Base-by-base conservation (phyloP, 768 basidiomycete genomes). In the Pleurotus djamor region DNA sequence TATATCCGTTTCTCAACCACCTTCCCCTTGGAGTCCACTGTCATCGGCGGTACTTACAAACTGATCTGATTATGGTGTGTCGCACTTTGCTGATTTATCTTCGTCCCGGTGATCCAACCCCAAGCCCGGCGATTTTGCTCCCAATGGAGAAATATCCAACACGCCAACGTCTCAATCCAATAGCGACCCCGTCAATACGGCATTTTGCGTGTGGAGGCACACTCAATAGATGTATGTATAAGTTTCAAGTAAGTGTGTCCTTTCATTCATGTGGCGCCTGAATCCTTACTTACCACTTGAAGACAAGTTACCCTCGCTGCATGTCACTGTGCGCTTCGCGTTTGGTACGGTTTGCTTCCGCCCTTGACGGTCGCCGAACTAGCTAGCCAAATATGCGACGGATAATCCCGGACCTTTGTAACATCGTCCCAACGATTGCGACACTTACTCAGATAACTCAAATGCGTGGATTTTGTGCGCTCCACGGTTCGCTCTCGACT, bases 221-320 rank as follows among this genome's bases (percentile, higher is more conserved):
- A 28, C 47, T 28, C 47, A 17, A 12, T 8, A 16, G 47, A 17
- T 28, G 21, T 12, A 48, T 12, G 47, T 28, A 48, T 48, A 32
- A 17, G 28, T 33, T 50, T 54, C 41, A 56, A 28, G 54, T 34
- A 56, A 4, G 54, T 8, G 14, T n/a, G 49, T 17, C 28, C 54
- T 43, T 41, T 56, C 54, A 56, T 56, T 44, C 35, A 13, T 56
- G 54, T 56, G 41, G 54, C 54, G 45, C 45, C 2, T 47, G 7
- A 17, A 47, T 47, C 45, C 21, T 28, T 28, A 28, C 21, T 56
- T n/a, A 43, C 41, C 54, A 28, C 41, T 32, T 17, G 17, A 16
- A 38, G 7, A 28, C 21, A 28, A 28, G 21, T 28, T 28, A 28
- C 21, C 21, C 2, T 28, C 21, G 21, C 21, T 28, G 21, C 21